Conservation (phyloP, 176 grass and related monocot species). For the Pontederia paniculata region DNA sequence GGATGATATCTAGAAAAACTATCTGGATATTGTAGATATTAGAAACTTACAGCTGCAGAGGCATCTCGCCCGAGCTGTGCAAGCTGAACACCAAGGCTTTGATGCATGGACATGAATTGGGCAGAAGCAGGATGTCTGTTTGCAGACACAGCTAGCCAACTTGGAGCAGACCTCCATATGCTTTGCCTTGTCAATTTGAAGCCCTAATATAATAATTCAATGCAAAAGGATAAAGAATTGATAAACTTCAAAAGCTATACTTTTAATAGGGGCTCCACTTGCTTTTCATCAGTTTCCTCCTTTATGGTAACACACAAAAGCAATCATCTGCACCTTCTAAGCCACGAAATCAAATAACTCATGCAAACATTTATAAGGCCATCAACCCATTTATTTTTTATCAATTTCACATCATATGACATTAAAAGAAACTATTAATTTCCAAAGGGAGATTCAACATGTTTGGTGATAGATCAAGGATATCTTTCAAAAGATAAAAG, state of each 20-base stretch:
- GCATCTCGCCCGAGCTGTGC: constrained; percentile 62
- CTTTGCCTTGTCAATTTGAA: constrained; percentile 68
- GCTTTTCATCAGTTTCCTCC: not conserved
- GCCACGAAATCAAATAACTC: no score
- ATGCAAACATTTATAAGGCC: no score
- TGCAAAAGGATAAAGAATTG: not conserved
- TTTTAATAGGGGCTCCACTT: not conserved
- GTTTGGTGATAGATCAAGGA: no score
- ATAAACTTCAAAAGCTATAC: not conserved
- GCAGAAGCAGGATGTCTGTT: constrained; percentile 41
- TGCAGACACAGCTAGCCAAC: constrained; percentile 51
- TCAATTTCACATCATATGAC: no score
- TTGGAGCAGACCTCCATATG: constrained; percentile 43
- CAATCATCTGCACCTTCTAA: no score
- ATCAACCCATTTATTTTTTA: no score
- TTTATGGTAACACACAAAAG: no score
- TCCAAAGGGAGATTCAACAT: no score
- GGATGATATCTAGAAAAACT: not conserved
- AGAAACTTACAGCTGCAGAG: constrained; percentile 35
- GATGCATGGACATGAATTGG: constrained; percentile 62
- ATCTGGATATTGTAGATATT: not conserved
- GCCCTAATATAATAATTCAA: constrained; percentile 26
- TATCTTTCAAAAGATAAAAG: no score
- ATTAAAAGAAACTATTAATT: no score
- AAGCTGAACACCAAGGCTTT: constrained; percentile 65